phyloP scores from a whole-genome alignment of 352 stramenopile species.

The Phytophthora chlamydospora region DNA sequence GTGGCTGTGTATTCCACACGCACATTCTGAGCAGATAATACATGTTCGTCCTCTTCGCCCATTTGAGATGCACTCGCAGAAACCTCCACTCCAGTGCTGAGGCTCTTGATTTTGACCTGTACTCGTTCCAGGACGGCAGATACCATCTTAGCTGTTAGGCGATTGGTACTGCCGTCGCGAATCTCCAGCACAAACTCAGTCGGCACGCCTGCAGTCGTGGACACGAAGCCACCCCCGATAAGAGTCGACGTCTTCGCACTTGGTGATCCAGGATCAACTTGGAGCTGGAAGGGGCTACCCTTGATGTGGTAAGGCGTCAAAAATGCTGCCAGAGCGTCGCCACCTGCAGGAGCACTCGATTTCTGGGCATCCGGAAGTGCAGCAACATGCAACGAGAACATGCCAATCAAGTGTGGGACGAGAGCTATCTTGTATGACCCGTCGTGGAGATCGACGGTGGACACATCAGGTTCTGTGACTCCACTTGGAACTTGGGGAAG shows the following conservation, averaged over 20 bases:
- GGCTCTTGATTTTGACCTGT: constrained; percentile 18
- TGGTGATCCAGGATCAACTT: constrained; percentile 43
- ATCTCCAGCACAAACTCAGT: constrained; percentile 45
- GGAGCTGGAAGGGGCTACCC: constrained; percentile 51
- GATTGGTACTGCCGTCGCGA: constrained; percentile 43
- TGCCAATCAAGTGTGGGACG: constrained; percentile 38
- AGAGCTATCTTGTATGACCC: constrained; percentile 51
- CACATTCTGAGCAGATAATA: constrained; percentile 16
- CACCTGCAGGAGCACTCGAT: constrained; percentile 19
- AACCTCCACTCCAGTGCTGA: constrained; percentile 13
- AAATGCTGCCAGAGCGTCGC: constrained; percentile 35
- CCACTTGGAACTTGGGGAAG: constrained; percentile 39
- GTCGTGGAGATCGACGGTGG: constrained; percentile 43
- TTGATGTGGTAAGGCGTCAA: constrained; percentile 47
- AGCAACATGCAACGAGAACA: constrained; percentile 50
- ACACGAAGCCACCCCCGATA: constrained; percentile 36
- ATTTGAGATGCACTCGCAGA: constrained; percentile 8
- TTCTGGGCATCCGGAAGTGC: constrained; percentile 32
- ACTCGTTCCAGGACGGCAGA: constrained; percentile 1
- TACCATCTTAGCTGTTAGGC: constrained; percentile 23
- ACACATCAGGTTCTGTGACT: constrained; percentile 17
- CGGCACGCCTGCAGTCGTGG: constrained; percentile 41
- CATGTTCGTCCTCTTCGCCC: constrained; percentile 8
- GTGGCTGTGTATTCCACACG: constrained; percentile 41
- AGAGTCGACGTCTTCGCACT: constrained; percentile 40